phyloP scores from a whole-genome alignment of 108 stramenopile species.

The Licmophora abbreviata region DNA sequence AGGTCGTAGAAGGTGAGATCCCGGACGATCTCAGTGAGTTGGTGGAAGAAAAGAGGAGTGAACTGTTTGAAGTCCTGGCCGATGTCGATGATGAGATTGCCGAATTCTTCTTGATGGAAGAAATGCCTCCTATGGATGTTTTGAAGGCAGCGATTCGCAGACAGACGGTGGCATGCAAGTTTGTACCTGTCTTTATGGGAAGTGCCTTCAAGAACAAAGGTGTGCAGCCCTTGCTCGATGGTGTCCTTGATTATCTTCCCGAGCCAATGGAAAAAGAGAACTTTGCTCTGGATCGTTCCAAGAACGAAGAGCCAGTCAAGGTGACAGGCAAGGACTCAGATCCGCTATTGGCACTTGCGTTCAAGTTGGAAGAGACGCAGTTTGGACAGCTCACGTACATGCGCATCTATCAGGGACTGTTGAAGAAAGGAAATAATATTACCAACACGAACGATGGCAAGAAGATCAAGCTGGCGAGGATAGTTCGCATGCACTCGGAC shows the following conservation, averaged over 20 bases:
- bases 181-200: constrained; percentile 99
- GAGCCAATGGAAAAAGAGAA: constrained; percentile 88
- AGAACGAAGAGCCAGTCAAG: constrained; percentile 72
- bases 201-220: constrained; percentile 99
- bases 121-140: constrained; percentile 71
- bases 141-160: constrained; percentile 88
- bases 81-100: constrained; percentile 97
- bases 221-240: constrained; percentile 96
- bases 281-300: constrained; percentile 82
- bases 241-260: constrained; percentile 94
- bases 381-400: constrained; percentile 99
- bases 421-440: constrained; percentile 84
- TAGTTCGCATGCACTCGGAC: constrained; percentile 98
- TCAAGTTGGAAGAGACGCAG: constrained; percentile 97
- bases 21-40: constrained; percentile 71
- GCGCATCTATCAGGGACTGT: constrained; percentile 92
- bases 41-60: constrained; percentile 68
- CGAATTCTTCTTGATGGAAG: constrained; percentile 95
- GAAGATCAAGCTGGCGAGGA: constrained; percentile 91
- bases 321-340: constrained; percentile 57
- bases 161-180: constrained; percentile 79
- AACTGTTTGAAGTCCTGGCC: constrained; percentile 90
- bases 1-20: constrained; percentile 69
- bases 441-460: constrained; percentile 80
- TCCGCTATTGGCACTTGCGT: constrained; percentile 93